Base-by-base conservation (phyloP, 805 yeast species). In the Kodamaea neixiangensis region DNA sequence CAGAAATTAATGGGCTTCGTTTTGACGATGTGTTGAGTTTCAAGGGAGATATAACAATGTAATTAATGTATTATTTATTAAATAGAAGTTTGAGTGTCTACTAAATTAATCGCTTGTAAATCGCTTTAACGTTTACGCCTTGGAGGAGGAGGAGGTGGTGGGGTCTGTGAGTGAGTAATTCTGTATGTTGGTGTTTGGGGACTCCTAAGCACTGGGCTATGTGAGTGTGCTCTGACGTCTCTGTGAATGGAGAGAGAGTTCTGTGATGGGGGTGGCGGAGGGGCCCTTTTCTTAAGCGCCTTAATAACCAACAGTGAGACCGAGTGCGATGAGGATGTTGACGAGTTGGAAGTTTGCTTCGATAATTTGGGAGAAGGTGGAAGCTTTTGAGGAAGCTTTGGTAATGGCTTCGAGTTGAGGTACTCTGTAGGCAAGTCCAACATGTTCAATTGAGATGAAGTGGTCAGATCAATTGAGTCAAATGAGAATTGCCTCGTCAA, bases 1-100 rank as follows among this genome's bases (percentile, higher is more conserved):
- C 76, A 46, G 82, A 81, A 50, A 79, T 81, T 17, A 89, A 88
- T 63, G 96, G 96, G 4, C 67, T 84, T 34, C 72, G 89, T 53
- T 82, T 78, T 54, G 81, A 80, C 56, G 83, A 82, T 56, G 76
- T 85, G 21, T 72, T 89, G 54, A 81, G 82, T 51, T 89, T 89
- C 61, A 84, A 82, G 52, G 89, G 86, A n/a, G 73, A 70, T 51
- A 58, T 69, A 5, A 61, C 67, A 11, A 62, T 68, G 51, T 44
- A 15, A 48, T 7, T 13, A 18, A 38, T 22, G 47, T 34, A 34
- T 45, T 45, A 45, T 37, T 45, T 15, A 44, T 44, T 34, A 33
- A 18, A 21, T 15, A 33, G 20, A 22, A 18, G 20, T 19, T 13
- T 25, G 9, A 22, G 15, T 20, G n/a, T 40, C 31, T 4, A 20